Base-by-base conservation (phyloP, 1,139 yeast genomes). In the Hyphopichia buzzinii region DNA sequence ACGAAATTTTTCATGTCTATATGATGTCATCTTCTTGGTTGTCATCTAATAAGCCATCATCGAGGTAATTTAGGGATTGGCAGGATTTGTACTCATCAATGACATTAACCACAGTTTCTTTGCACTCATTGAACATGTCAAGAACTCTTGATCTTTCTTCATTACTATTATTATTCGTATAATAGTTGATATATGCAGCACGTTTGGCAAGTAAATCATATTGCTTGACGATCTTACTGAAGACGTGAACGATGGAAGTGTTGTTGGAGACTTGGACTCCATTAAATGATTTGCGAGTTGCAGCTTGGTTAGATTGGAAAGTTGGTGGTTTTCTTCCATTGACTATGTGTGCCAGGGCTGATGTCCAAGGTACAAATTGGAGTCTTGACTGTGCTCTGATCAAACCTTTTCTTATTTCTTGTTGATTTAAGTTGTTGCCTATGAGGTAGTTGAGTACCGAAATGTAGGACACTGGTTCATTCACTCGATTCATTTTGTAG, bases 291-390 rank as follows among this genome's bases (percentile, higher is more conserved):
- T 27, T 21, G 40, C 28, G 49, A 11, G 15, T 42, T n/a, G 38
- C 35, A 8, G 38, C 40, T 36, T 35, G 17, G 46, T 30, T 33
- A 49, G 17, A 16, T 12, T 10, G 24, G 50, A 69, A 47, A 55
- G 77, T 82, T 2, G 90, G 84, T 2, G 96, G 84, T 47, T 79
- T 79, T 41, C 78, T 74, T 2, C 96, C 92, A 36, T 82, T 70
- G 4, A 92, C 90, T 1, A 89, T 69, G 52, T 87, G 94, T 4
- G 89, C 73, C 10, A 92, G 76, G 1, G 92, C 79, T 0, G 95
- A 81, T 1, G 90, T 79, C 87, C 96, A 87, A 0, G 96, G 94
- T 2, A 87, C 88, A 64, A 89, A 92, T 26, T 77, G 72, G 0
- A 89, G 73, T 35, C 97, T 68, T 42, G 83, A 86, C 42, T 90